Evolutionary conservation across 164 flowering plant genomes (phyloP), one percentile per base, ranked within the genome.

Genomic region (Berberis vulgaris): DNA sequence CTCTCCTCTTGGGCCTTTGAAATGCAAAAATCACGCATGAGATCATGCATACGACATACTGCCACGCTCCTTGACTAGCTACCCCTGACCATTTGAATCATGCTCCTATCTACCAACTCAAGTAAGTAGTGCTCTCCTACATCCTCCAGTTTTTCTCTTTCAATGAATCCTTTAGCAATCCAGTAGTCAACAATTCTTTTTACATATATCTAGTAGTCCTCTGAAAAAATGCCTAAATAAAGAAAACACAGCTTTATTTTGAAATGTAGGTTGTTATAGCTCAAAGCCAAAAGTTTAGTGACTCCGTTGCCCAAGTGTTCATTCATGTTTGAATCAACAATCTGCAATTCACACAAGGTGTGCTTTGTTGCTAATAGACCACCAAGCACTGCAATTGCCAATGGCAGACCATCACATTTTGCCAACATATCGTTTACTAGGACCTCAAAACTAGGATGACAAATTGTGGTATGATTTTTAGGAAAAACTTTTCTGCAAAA

Each of bases 161-260:
- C n/a, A 10, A 73, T 38, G 41, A 69, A 73, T 2, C 72, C 72
- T 54, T 69, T 70, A 0, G 68, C 76, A 2, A 59, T 9, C 76
- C 76, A 73, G 39, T 66, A 7, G 4, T 43, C 39, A 7, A 54
- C 26, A 26, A 69, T 53, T 45, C 44, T 54, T 11, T 7, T 6
- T 2, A 7, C 45, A 3, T 7, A n/a, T 2, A 73, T 52, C 11
- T 26, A 41, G 4, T 3, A 41, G 49, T 69, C 70, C 49, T 61
- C 70, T 0, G 72, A 72, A 40, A 65, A 66, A 4, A 42, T 55
- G 11, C 72, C 70, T 4, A 73, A 6, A 9, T 69, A 69, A 2
- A 73, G 67, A 59, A 70, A 70, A 41, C 73, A 73, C 10, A 59
- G 44, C 26, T 63, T 73, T 5, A 73, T 43, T 10, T 62, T 41